phyloP scores from a whole-genome alignment of 331 rosid species.

The Acacia concinna region DNA sequence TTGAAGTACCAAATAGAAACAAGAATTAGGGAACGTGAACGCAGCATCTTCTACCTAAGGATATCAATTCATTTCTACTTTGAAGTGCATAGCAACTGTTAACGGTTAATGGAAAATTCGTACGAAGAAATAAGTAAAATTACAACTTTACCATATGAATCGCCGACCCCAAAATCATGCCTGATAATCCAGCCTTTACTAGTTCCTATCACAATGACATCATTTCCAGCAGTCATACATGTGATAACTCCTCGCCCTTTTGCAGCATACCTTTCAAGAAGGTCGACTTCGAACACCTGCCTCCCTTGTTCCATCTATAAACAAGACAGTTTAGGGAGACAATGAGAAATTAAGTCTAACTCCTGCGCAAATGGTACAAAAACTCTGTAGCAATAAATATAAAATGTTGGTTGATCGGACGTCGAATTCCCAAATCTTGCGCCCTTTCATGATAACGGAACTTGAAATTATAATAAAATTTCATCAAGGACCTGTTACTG shows the following conservation, averaged over 20 bases:
- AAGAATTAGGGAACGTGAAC: constrained; percentile 3
- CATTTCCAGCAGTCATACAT: constrained; percentile 92
- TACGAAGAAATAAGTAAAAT: background rate
- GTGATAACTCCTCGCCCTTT: constrained; percentile 89
- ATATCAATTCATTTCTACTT: constrained; percentile 9
- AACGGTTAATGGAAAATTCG: background rate
- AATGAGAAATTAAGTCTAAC: background rate
- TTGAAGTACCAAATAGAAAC: constrained; percentile 8
- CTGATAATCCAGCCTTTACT: constrained; percentile 97
- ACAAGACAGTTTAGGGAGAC: background rate
- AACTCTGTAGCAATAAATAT: background rate
- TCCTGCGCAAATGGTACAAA: background rate
- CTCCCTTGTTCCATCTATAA: constrained; percentile 77
- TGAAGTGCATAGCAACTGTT: background rate
- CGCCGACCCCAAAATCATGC: constrained; percentile 92
- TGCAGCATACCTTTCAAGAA: constrained; percentile 85
- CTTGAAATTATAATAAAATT: background rate
- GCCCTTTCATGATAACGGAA: background rate
- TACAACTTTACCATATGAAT: constrained; percentile 56
- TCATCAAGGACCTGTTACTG: background rate
- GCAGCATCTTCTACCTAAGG: background rate
- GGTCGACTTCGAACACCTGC: constrained; percentile 90
- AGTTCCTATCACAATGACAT: constrained; percentile 86
- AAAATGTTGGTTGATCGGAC: background rate
- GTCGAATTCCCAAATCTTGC: background rate